These are phyloP conservation scores for Cyathus striatus DNA, from an alignment of 768 basidiomycete genomes.

Conservation along the genomic window DNA sequence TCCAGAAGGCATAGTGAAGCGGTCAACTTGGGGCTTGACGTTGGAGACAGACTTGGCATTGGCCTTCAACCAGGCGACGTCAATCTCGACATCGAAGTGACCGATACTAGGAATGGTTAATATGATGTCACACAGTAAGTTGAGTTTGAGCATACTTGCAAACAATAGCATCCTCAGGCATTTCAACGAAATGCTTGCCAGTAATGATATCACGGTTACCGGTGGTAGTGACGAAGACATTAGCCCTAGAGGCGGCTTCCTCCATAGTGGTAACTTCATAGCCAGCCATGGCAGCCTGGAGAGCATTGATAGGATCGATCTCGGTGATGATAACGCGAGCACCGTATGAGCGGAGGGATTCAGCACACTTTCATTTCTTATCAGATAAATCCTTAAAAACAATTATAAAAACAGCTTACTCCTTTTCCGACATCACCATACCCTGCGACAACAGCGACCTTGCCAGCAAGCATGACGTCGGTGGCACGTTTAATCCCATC, in stretches of 20 bases:
- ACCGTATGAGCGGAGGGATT: constrained; percentile 96
- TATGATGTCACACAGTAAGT: background rate
- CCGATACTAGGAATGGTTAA: constrained; percentile 55
- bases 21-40: constrained; percentile 99
- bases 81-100: constrained; percentile 88
- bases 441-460: constrained; percentile 98
- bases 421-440: constrained; percentile 99
- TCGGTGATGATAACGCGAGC: constrained; percentile 95
- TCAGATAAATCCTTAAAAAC: constrained; percentile 3
- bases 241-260: constrained; percentile 82
- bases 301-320: constrained; percentile 99
- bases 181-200: constrained; percentile 82
- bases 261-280: constrained; percentile 99
- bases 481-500: constrained; percentile 99
- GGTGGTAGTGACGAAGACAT: constrained; percentile 97
- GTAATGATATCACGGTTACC: constrained; percentile 99
- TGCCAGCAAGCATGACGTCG: constrained; percentile 99
- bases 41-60: constrained; percentile 82
- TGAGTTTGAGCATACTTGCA: constrained; percentile 72
- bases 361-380: constrained; percentile 98
- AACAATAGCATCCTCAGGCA: constrained; percentile 99
- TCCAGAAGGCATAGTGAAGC: constrained; percentile 88
- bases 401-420: constrained; percentile 44
- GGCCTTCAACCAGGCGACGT: constrained; percentile 96
- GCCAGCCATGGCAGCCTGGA: constrained; percentile 99